Evolutionary conservation across 768 basidiomycete species (phyloP).

Genomic region (Hebeloma cylindrosporum): DNA sequence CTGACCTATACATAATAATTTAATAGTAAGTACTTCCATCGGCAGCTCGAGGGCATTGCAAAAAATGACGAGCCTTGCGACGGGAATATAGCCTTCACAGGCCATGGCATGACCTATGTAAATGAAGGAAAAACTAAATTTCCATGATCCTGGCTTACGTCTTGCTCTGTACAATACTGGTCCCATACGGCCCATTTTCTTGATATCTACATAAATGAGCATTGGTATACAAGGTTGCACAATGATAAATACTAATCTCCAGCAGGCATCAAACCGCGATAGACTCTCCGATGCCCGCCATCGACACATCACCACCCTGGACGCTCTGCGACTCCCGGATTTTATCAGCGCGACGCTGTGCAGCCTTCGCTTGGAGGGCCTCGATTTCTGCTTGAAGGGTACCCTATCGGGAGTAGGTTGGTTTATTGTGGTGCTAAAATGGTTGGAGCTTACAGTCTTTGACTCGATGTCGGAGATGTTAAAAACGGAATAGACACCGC

Average conservation of each 20-base stretch:
- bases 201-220: not conserved
- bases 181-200: too few species aligned
- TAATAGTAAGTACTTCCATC: too few species aligned
- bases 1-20: too few species aligned
- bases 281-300: conserved; percentile 16
- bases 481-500: conserved; percentile 60
- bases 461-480: conserved; percentile 54
- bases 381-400: conserved; percentile 62
- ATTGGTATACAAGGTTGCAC: not conserved
- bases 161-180: too few species aligned
- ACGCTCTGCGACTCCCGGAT: conserved; percentile 18
- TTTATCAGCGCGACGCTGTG: conserved; percentile 38
- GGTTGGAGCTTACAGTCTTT: conserved; percentile 44
- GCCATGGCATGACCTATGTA: too few species aligned
- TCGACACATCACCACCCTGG: conserved; percentile 19
- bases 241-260: not conserved
- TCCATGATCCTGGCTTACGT: too few species aligned
- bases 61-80: too few species aligned
- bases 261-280: conserved; percentile 14
- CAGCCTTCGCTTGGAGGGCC: conserved; percentile 48
- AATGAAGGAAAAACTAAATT: too few species aligned
- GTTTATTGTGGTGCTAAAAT: not conserved
- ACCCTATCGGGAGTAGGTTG: conserved; percentile 29
- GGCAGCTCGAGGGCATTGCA: too few species aligned
- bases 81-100: too few species aligned